phyloP scores from a whole-genome alignment of 1,284 basidiomycete species.

The Nidula niveotomentosa region DNA sequence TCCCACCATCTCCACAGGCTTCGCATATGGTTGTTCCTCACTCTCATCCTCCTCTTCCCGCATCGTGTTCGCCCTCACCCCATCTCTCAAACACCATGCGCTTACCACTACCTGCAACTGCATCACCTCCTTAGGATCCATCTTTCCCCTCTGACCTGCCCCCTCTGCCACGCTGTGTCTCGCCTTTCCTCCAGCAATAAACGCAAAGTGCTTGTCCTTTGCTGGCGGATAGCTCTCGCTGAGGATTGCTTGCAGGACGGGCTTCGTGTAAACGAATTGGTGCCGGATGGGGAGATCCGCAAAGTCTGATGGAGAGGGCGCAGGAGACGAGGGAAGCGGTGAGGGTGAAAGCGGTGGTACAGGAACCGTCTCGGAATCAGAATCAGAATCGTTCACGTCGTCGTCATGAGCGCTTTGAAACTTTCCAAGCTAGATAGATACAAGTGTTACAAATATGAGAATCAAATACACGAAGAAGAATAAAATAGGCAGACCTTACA shows the following conservation, averaged over 20 bases:
- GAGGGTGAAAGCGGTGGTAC: constrained; percentile 18
- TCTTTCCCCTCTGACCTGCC: constrained; percentile 49
- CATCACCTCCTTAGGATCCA: constrained; percentile 50
- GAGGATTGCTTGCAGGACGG: constrained; percentile 58
- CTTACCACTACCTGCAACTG: constrained; percentile 43
- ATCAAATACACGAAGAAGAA: constrained; percentile 1
- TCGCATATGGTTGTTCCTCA: not conserved
- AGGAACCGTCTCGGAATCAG: constrained; percentile 27
- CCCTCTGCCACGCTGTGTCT: constrained; percentile 43
- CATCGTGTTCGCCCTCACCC: constrained; percentile 13
- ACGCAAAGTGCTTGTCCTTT: constrained; percentile 42
- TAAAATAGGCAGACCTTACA: constrained; percentile 45
- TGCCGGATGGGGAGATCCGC: constrained; percentile 44
- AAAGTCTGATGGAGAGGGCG: constrained; percentile 41
- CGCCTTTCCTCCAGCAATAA: constrained; percentile 55
- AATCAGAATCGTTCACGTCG: constrained; percentile 43
- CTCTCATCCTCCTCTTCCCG: not conserved
- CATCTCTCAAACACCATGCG: constrained; percentile 53
- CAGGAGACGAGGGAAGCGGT: constrained; percentile 34
- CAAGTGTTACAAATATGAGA: not conserved
- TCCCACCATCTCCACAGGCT: constrained; percentile 2
- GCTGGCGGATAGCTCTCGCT: constrained; percentile 55
- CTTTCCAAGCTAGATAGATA: constrained; percentile 44
- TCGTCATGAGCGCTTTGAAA: constrained; percentile 46
- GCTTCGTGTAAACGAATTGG: constrained; percentile 66